These are phyloP conservation scores for Pyrrhoderma noxium DNA, from an alignment of 1,284 basidiomycete species.

Conservation along the genomic window DNA sequence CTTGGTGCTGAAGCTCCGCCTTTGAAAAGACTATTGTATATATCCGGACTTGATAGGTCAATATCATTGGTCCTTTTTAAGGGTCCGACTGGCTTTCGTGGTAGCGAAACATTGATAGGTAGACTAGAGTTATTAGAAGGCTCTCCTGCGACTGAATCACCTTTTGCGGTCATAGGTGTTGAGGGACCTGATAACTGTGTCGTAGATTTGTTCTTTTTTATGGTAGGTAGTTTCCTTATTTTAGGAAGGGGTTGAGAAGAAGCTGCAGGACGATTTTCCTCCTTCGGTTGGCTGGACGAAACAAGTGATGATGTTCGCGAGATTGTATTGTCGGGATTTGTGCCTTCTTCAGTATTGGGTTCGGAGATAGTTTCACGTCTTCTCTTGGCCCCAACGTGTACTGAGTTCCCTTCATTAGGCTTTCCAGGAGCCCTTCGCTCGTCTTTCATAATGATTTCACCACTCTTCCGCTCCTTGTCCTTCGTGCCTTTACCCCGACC, in stretches of 20 bases:
- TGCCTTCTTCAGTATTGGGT: neutral
- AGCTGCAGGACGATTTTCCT: conserved; percentile 19
- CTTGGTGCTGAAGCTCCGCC: conserved; percentile 39
- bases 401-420: neutral
- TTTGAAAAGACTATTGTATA: conserved; percentile 63
- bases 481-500: conserved; percentile 23
- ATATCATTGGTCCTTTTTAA: conserved; percentile 43
- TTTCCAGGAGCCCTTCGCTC: conserved; percentile 30
- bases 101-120: conserved; percentile 22
- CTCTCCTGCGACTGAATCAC: conserved; percentile 8
- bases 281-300: conserved; percentile 14
- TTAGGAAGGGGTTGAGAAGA: conserved; percentile 31
- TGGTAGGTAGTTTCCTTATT: conserved; percentile 61
- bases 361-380: conserved; percentile 13
- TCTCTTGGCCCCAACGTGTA: conserved; percentile 12
- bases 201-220: conserved; percentile 60
- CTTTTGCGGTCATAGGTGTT: conserved; percentile 13
- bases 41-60: conserved; percentile 51
- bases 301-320: neutral
- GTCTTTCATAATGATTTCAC: conserved; percentile 32
- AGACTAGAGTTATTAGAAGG: conserved; percentile 20
- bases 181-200: conserved; percentile 26
- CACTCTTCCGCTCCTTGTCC: conserved; percentile 19
- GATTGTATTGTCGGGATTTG: neutral
- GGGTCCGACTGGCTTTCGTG: conserved; percentile 33